A percentile compares a stretch with the other conserved stretches of the same genome.
phyloP scores from a whole-genome alignment of 163 green algal genomes.

The Chloroidium sp. region DNA sequence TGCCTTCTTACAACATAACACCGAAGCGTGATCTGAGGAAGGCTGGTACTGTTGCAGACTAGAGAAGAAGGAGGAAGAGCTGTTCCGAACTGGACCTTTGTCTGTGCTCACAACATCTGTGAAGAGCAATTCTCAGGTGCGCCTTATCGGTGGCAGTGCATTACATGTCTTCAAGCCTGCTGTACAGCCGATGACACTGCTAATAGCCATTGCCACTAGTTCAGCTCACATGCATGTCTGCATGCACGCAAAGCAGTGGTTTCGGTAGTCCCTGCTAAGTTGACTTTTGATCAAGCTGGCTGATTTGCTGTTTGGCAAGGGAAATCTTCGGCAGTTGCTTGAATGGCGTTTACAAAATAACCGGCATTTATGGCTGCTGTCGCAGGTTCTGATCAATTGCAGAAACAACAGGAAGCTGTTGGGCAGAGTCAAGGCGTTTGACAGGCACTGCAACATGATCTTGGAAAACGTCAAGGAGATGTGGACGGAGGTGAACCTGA shows the following conservation, averaged over 20 bases:
- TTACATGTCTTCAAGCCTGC: not conserved
- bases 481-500: conserved; percentile 85
- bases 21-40: too few species aligned
- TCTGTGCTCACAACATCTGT: conserved; percentile 93
- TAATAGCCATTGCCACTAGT: not conserved
- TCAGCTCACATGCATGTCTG: not conserved
- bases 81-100: conserved; percentile 87
- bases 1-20: too few species aligned
- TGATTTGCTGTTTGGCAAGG: too few species aligned
- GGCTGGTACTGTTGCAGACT: conserved; percentile 8
- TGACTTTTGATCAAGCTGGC: too few species aligned
- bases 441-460: conserved; percentile 99
- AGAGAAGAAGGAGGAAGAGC: conserved; percentile 84
- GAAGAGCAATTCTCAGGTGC: conserved; percentile 92
- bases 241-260: not conserved
- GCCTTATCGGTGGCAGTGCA: not conserved
- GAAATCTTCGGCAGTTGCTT: too few species aligned
- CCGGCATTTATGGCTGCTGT: not conserved
- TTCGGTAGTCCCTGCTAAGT: too few species aligned
- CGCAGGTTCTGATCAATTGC: conserved; percentile 98
- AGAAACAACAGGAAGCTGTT: conserved; percentile 99
- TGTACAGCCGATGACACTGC: not conserved
- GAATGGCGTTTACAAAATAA: too few species aligned
- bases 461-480: conserved; percentile 99
- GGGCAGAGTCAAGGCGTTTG: conserved; percentile 95